Base-by-base conservation (phyloP, 169 alveolate genomes). In the Plasmodium berghei region DNA sequence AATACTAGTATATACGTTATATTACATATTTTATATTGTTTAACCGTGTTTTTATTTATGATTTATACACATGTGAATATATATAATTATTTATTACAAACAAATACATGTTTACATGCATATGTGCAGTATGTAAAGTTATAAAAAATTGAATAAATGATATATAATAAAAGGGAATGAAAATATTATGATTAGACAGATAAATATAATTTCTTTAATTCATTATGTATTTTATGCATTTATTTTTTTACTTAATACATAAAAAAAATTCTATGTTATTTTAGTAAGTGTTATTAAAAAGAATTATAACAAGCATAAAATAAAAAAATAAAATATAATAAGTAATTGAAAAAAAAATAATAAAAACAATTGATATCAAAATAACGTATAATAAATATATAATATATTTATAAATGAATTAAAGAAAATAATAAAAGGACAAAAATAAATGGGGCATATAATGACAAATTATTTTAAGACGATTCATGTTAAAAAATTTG, bases 171-270 rank as follows among this genome's bases (percentile, higher is more conserved):
- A 9, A 62, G 14, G 12, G 14, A 62, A 18, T 22, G 72, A 28
- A 48, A 62, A 62, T 62, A 62, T 22, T 12, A 12, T 72, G 58
- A 72, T 54, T 54, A 72, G 86, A 72, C 86, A 70, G 52, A 72
- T 34, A 34, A 34, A 34, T 34, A 34, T 34, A 34, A 34, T 34
- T 34, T 34, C 42, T 34, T 34, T 34, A 34, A 34, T 3, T 34
- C 42, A 5, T 34, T 34, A 34, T 34, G 8, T 34, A 34, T 34
- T 34, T 34, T 34, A 67, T 12, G 26, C 16, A 42, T 67, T 2
- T 40, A 67, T 67, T 16, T 67, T 42, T 67, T 40, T 67, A 46
- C 26, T n/a, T 66, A 66, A 10, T 67, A 16, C 46, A 67, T 67
- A 67, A 42, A 34, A 28, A 34, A 67, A 67, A n/a, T 67, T 67